Conservation (phyloP, 352 stramenopile species). For the Globisporangium apiculatum region DNA sequence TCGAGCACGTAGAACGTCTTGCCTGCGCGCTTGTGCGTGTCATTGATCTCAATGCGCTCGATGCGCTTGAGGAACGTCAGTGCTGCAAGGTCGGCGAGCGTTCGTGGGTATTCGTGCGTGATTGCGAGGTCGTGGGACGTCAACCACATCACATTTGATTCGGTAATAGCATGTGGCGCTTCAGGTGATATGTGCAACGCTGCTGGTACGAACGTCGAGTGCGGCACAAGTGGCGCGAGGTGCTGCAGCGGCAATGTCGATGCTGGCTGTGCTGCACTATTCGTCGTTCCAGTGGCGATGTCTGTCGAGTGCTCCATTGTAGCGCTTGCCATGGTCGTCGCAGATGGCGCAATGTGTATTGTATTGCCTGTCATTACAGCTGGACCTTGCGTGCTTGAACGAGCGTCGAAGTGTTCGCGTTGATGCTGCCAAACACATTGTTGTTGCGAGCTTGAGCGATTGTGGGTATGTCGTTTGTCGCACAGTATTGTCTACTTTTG, state of each 20-base stretch:
- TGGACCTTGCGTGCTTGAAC: background rate
- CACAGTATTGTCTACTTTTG: no score
- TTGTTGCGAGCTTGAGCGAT: background rate
- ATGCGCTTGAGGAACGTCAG: background rate
- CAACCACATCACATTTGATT: no score
- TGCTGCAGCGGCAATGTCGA: background rate
- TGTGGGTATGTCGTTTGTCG: background rate
- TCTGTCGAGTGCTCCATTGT: no score
- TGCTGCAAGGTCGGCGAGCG: background rate
- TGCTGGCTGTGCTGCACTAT: no score
- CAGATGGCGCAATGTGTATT: background rate
- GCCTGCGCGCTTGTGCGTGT: background rate
- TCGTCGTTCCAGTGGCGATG: no score
- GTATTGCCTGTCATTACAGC: background rate
- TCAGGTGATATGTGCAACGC: no score
- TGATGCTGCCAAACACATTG: no score
- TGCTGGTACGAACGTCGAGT: background rate
- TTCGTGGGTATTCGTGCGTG: background rate
- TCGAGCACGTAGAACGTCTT: background rate
- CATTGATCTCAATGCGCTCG: background rate
- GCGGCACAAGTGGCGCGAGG: background rate
- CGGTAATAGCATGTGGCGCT: no score
- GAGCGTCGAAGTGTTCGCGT: no score
- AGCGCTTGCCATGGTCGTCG: background rate
- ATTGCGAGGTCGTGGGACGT: background rate